phyloP scores from a whole-genome alignment of 805 yeast species.

The Saturnispora diversa region DNA sequence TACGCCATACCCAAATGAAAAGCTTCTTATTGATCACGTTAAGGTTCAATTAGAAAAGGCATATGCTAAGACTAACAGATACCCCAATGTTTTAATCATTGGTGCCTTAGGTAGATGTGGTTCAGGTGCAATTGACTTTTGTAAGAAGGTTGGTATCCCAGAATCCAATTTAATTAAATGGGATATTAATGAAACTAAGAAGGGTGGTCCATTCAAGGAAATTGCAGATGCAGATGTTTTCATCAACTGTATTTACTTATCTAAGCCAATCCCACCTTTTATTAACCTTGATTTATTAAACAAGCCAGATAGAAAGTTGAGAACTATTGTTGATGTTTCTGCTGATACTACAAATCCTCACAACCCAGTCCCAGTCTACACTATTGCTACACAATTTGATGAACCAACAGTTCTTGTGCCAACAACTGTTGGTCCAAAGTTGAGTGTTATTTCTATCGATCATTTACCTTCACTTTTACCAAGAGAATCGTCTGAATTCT shows the following conservation, averaged over 20 bases:
- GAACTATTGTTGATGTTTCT: conserved; percentile 93
- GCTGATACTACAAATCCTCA: conserved; percentile 99
- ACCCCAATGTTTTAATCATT: conserved; percentile 78
- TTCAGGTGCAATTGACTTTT: conserved; percentile 85
- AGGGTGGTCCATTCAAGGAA: conserved; percentile 95
- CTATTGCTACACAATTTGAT: conserved; percentile 80
- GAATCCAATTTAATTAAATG: conserved; percentile 77
- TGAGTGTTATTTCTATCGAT: conserved; percentile 91
- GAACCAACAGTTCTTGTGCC: conserved; percentile 85
- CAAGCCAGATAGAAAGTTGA: conserved; percentile 59
- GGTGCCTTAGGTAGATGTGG: conserved; percentile 99
- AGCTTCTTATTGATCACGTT: conserved; percentile 63
- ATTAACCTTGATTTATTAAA: conserved; percentile 63
- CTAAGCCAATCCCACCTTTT: conserved; percentile 91
- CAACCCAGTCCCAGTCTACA: conserved; percentile 94
- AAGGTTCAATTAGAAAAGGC: conserved; percentile 51
- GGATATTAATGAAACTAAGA: conserved; percentile 96
- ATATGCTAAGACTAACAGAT: conserved; percentile 47
- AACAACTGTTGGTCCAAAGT: conserved; percentile 70
- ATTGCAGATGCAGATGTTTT: conserved; percentile 83
- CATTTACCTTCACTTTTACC: conserved; percentile 94
- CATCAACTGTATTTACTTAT: conserved; percentile 91
- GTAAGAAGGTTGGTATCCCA: conserved; percentile 80
- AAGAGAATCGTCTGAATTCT: conserved; percentile 93
- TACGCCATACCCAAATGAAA: conserved; percentile 75